Base-by-base conservation (phyloP, 441 rosid species). In the Brassica balearica region DNA sequence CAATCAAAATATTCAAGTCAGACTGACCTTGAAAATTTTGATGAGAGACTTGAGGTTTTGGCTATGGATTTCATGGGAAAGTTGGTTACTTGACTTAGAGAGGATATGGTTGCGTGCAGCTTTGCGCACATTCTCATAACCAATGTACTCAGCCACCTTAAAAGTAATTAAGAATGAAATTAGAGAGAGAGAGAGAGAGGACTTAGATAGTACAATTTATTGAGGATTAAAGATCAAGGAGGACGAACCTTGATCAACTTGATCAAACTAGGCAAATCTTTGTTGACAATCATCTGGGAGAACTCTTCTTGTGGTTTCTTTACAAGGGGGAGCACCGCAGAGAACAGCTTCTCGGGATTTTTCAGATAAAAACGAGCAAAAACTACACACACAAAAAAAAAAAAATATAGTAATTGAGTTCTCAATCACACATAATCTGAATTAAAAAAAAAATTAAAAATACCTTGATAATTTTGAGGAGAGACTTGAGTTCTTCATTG, bases 1-100 rank as follows among this genome's bases (percentile, higher is more conserved):
- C 5, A 46, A 46, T 46, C 14, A 11, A 46, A 10, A 2, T 11
- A 46, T 36, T 36, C 11, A 46, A 46, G 48, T 41, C n/a, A 8
- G 48, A 12, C 55, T 4, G 6, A 48, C 55, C 55, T n/a, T n/a
- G 56, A 48, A 48, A n/a, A 48, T n/a, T 48, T 48, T 48, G 56
- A 48, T 48, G 56, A 48, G 56, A 48, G 56, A 48, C 17, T 48
- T 48, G 56, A 48, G 56, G 56, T 48, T 48, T 48, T 48, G 56
- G 56, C 7, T 4, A n/a, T 48, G 56, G 56, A 48, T 48, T 48
- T 48, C 56, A n/a, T n/a, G 56, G 56, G 17, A 48, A 48, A 48
- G 56, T 48, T 48, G 2, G 56, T 5, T 5, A 4, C 56, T 48
- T 48, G 56, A 5, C 17, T 48, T 48, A n/a, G 2, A 3, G 8